These are phyloP conservation scores for Xylaria curta DNA, from an alignment of 495 filamentous ascomycete species.

Conservation along the genomic window DNA sequence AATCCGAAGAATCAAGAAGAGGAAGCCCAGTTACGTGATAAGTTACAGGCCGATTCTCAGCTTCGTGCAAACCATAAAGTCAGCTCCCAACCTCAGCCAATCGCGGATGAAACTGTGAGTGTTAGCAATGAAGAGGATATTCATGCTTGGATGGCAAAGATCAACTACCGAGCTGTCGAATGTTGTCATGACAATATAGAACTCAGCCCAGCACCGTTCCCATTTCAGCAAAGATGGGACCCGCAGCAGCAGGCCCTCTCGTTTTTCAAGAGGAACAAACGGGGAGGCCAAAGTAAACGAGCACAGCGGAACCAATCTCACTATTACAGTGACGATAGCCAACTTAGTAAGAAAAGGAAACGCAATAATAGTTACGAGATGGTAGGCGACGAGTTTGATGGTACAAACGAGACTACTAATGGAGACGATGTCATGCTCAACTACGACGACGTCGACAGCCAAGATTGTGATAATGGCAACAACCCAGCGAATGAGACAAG, in stretches of 20 bases:
- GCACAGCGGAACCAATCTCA: conserved; percentile 48
- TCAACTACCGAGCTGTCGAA: conserved; percentile 77
- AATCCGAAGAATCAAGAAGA: conserved; percentile 72
- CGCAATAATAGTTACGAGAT: conserved; percentile 43
- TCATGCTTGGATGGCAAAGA: conserved; percentile 73
- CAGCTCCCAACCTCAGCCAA: neutral
- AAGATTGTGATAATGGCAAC: conserved; percentile 38
- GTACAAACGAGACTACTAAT: conserved; percentile 26
- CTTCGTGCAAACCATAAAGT: conserved; percentile 31
- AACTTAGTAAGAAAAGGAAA: conserved; percentile 62
- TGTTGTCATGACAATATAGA: conserved; percentile 76
- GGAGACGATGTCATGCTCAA: conserved; percentile 51
- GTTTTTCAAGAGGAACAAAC: conserved; percentile 41
- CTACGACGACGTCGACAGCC: conserved; percentile 56
- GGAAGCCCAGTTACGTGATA: conserved; percentile 65
- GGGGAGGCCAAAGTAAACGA: conserved; percentile 47
- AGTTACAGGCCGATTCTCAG: conserved; percentile 54
- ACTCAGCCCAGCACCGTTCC: conserved; percentile 83
- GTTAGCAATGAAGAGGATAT: conserved; percentile 40
- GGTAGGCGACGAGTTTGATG: conserved; percentile 37
- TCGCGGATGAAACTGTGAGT: neutral
- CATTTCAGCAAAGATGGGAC: conserved; percentile 91
- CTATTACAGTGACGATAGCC: conserved; percentile 51
- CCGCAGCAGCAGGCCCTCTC: conserved; percentile 63
- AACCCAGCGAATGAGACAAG: conserved; percentile 40